Percentiles rank a stretch among this genome's conserved stretches.
phyloP scores from a whole-genome alignment of 805 yeast species.

The Ogataea philodendri region DNA sequence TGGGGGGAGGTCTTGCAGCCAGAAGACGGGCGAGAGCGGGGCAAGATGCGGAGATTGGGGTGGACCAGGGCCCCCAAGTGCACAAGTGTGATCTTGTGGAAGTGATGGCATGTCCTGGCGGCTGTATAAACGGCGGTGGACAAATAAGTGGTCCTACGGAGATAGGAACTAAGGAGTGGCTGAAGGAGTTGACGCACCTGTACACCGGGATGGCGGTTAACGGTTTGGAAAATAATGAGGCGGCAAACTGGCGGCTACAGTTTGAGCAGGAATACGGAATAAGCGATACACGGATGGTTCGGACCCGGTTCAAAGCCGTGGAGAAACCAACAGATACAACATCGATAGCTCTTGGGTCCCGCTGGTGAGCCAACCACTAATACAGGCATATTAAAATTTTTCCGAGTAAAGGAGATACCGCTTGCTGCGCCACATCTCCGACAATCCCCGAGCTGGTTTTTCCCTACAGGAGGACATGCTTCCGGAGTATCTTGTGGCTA shows the following conservation, averaged over 20 bases:
- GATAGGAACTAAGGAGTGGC: conserved; percentile 42
- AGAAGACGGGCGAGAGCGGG: conserved; percentile 42
- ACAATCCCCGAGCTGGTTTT: conserved; percentile 8
- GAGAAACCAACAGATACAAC: conserved; percentile 51
- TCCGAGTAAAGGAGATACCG: conserved; percentile 17
- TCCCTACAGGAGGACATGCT: conserved; percentile 7
- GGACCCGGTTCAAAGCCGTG: conserved; percentile 48
- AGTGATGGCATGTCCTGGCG: conserved; percentile 98
- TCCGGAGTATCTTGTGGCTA: conserved; percentile 12
- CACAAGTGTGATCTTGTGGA: conserved; percentile 77
- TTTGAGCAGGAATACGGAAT: conserved; percentile 33
- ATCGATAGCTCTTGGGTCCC: conserved; percentile 50
- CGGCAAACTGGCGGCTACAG: conserved; percentile 34
- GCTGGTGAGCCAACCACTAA: too few species aligned
- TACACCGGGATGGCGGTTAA: conserved; percentile 36
- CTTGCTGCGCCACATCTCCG: conserved; percentile 17
- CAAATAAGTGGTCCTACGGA: conserved; percentile 56
- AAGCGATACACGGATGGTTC: conserved; percentile 38
- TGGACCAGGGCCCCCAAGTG: conserved; percentile 55
- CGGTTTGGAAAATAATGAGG: background rate
- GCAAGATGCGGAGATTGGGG: conserved; percentile 5
- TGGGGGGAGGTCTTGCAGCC: conserved; percentile 37
- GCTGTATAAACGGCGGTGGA: conserved; percentile 97
- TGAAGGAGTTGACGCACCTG: conserved; percentile 34
- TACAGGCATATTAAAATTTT: too few species aligned